Evolutionary conservation across 176 grass and related monocot genomes (phyloP), one percentile per base, ranked within the genome.

Genomic region (Elymus sibiricus): DNA sequence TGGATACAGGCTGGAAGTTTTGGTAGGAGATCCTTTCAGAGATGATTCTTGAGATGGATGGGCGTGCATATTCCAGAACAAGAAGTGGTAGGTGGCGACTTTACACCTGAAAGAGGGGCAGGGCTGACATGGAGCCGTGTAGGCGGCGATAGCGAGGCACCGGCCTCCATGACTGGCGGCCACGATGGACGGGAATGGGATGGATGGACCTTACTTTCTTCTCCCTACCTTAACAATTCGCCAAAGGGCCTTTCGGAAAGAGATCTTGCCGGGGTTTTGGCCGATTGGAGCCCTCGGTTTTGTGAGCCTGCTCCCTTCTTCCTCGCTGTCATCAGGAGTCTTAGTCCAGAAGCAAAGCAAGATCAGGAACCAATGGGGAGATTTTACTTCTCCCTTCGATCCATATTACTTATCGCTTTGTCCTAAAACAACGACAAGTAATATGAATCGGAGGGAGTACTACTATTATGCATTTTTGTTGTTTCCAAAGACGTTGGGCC

Each of bases 41-140:
- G 81, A 21, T 82, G 85, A 84, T 65, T 84, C 51, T 47, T 61
- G 73, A n/a, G 70, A 84, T 40, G 28, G 76, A 89, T 77, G 82
- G 55, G 80, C 75, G 27, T 77, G 85, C 56, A 86, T 59, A 83
- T 79, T 90, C 93, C 83, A 55, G 75, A 87, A 68, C 28, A 59
- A 76, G 83, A 49, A 69, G 68, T 11, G 79, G 82, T 90, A 78
- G 86, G 73, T 69, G 68, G 70, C 39, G 85, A 88, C 83, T 90
- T 85, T 83, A 63, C 72, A 83, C 76, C 34, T 75, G 59, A 86
- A 86, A 84, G 35, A 81, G n/a, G 34, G 67, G 53, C 7, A 22
- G 10, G 25, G 65, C 82, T 92, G 93, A 95, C 90, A 88, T 84
- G 93, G 90, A 84, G 87, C 81, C 61, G 79, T 32, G 85, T 92